These are phyloP conservation scores for Smittium culicis DNA, from an alignment of 371 early-diverging fungal species.

Conservation along the genomic window DNA sequence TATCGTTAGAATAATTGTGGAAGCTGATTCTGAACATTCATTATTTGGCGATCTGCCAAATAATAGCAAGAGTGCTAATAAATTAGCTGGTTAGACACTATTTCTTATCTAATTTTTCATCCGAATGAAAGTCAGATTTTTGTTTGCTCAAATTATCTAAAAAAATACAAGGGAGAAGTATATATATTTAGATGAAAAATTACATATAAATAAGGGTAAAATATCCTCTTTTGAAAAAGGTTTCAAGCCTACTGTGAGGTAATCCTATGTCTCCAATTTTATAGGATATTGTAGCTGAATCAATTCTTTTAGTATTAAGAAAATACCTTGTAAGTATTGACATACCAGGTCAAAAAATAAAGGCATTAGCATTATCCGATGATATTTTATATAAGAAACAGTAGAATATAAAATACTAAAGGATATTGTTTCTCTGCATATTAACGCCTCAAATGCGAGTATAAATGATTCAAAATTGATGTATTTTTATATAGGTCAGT, in stretches of 20 bases:
- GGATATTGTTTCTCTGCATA: not conserved
- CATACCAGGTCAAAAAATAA: not conserved
- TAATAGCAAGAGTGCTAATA: too few species aligned
- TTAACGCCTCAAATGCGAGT: constrained; percentile 8
- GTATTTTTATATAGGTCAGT: constrained; percentile 9
- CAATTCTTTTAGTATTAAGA: constrained; percentile 9
- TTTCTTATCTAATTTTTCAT: too few species aligned
- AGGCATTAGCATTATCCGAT: constrained; percentile 13
- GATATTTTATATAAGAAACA: constrained; percentile 3
- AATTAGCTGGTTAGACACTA: too few species aligned
- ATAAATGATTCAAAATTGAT: constrained; percentile 14
- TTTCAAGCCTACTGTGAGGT: constrained; percentile 11
- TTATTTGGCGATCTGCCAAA: too few species aligned
- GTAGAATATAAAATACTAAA: not conserved
- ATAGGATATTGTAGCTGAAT: constrained; percentile 13
- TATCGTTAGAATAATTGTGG: too few species aligned
- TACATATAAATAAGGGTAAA: too few species aligned
- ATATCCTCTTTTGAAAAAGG: too few species aligned
- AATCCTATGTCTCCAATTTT: constrained; percentile 15
- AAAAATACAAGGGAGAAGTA: too few species aligned
- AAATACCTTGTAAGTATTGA: not conserved
- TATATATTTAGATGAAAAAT: too few species aligned
- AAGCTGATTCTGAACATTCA: too few species aligned
- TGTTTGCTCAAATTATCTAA: too few species aligned
- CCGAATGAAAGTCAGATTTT: too few species aligned